A percentile compares a stretch with the other conserved stretches of the same genome.
These are phyloP conservation scores for Kwoniella shivajii DNA, from an alignment of 1,284 basidiomycete species.

Conservation along the genomic window DNA sequence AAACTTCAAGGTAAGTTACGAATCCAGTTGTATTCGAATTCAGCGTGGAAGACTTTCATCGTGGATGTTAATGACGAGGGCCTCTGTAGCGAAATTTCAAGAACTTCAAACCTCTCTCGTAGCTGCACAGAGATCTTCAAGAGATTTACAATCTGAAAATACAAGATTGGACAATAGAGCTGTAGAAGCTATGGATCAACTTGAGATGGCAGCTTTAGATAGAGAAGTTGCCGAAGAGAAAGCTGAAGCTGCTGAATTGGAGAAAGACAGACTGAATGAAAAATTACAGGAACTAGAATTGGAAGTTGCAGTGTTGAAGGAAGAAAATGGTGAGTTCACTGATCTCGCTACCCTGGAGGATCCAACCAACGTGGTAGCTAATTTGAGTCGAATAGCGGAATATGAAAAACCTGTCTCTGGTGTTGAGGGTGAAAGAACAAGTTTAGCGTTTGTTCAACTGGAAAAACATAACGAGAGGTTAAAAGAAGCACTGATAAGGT, in stretches of 20 bases:
- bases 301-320: conserved; percentile 76
- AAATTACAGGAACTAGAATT: conserved; percentile 77
- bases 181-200: conserved; percentile 76
- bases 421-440: conserved; percentile 60
- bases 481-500: conserved; percentile 90
- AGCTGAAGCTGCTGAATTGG: conserved; percentile 75
- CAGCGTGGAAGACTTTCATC: not conserved
- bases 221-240: conserved; percentile 97
- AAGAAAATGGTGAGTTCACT: conserved; percentile 55
- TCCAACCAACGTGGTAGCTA: too few species aligned
- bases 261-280: conserved; percentile 76
- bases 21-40: not conserved
- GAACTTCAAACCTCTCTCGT: conserved; percentile 76
- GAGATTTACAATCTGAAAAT: conserved; percentile 67
- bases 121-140: conserved; percentile 66
- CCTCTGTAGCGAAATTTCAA: conserved; percentile 76
- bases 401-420: conserved; percentile 56
- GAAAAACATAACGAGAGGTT: conserved; percentile 95
- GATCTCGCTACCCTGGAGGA: not conserved
- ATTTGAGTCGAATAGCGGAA: conserved; percentile 35
- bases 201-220: conserved; percentile 94
- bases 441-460: conserved; percentile 82
- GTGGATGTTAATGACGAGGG: too few species aligned
- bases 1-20: conserved; percentile 70
- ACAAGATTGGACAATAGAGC: conserved; percentile 65